Base-by-base conservation (phyloP, 2,329 filamentous ascomycete genomes). In the Neopestalotiopsis rosae region DNA sequence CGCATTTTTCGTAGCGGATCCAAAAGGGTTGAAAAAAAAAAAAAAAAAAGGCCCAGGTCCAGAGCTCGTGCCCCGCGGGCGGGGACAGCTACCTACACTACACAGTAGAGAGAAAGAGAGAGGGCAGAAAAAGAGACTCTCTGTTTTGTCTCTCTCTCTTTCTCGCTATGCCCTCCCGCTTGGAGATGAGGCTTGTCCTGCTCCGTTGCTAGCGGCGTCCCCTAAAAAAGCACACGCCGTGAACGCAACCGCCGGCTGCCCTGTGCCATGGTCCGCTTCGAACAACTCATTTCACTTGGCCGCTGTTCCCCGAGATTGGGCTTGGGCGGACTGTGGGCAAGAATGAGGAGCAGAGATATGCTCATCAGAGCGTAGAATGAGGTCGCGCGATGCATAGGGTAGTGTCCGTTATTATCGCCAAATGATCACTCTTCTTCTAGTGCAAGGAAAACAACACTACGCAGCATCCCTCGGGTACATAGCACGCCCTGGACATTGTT, bases 221-320 rank as follows among this genome's bases (percentile, higher is more conserved):
- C 65, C 65, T 61, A 66, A 42, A 67, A 67, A 67, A 61, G 65
- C 34, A 67, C 65, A 59, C 52, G 56, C 65, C 65, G 65, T 67
- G 58, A 45, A 66, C 52, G n/a, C 56, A 59, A 30, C 65, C 52
- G 52, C 65, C 40, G 20, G 56, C 45, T 67, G 65, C 56, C 40
- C 65, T 59, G 65, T 67, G 65, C 65, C 24, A 40, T 45, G 61
- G 42, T 20, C 61, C 17, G 17, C 45, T 52, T 38, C 32, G 24
- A 34, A 57, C 42, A 14, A 32, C 64, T 66, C 64, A 66, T 57
- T 66, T 57, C n/a, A 20, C 32, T 28, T 67, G 65, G 52, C 52
- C n/a, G 34, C 49, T 52, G 56, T 52, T 57, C 59, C 34, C 59
- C 32, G 59, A 62, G 59, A 62, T 62, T 62, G 32, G 12, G 57